These are phyloP conservation scores for Quercus berberidifolia DNA, from an alignment of 306 rosid species.

Conservation along the genomic window DNA sequence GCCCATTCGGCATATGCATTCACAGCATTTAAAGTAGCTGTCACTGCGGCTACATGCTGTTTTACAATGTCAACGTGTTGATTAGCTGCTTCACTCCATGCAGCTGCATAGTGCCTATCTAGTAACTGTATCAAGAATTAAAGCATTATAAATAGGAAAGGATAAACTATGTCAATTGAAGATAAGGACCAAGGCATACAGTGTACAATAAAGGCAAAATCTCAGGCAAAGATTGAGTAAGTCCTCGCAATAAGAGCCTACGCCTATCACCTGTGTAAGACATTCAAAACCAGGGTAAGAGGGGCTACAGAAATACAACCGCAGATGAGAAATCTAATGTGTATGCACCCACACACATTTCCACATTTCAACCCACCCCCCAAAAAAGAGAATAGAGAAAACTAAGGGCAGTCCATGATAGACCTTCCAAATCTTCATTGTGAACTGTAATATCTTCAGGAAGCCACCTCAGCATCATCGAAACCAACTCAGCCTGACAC, in stretches of 20 bases:
- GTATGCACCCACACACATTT: background rate
- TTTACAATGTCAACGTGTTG: conserved; percentile 72
- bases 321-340: conserved; percentile 10
- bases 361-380: background rate
- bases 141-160: conserved; percentile 18
- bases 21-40: conserved; percentile 75
- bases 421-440: conserved; percentile 98
- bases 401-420: conserved; percentile 13
- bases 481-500: conserved; percentile 89
- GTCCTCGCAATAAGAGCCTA: conserved; percentile 84
- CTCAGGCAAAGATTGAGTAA: conserved; percentile 82
- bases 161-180: conserved; percentile 13
- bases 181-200: conserved; percentile 41
- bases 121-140: conserved; percentile 63
- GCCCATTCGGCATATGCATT: conserved; percentile 99
- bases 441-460: conserved; percentile 98
- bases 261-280: conserved; percentile 71
- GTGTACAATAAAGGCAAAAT: conserved; percentile 78
- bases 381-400: conserved; percentile 3
- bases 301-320: conserved; percentile 17
- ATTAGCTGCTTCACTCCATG: conserved; percentile 66
- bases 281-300: conserved; percentile 27
- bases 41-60: conserved; percentile 77
- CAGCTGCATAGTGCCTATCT: conserved; percentile 85
- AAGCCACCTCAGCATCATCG: conserved; percentile 98